These are phyloP conservation scores for Choanephora cucurbitarum DNA, from an alignment of 371 early-diverging fungal species.

Conservation along the genomic window DNA sequence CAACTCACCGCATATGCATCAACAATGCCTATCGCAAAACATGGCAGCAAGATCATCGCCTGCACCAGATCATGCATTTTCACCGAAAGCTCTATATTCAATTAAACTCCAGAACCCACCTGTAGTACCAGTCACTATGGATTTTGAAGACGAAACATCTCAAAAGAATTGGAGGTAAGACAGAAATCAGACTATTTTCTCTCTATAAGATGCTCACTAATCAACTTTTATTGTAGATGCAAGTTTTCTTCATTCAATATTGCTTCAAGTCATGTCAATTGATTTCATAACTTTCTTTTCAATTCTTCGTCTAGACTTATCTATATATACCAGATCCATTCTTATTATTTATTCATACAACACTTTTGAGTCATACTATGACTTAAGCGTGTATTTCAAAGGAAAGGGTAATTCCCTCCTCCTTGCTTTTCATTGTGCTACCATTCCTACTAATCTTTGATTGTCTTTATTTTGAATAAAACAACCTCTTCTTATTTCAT, in stretches of 20 bases:
- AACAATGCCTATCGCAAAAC: conserved; percentile 20
- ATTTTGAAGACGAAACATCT: neutral
- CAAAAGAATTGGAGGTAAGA: neutral
- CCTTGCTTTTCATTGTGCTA: no score
- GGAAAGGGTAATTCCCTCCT: no score
- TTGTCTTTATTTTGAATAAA: no score
- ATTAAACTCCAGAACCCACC: conserved; percentile 24
- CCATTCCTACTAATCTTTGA: no score
- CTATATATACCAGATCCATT: no score
- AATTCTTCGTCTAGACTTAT: no score
- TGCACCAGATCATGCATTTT: conserved; percentile 3
- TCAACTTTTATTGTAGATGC: neutral
- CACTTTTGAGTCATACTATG: neutral
- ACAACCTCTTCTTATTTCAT: no score
- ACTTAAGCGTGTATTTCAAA: no score
- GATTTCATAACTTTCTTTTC: neutral
- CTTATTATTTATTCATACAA: no score
- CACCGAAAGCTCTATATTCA: conserved; percentile 19
- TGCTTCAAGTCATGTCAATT: neutral
- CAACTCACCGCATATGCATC: conserved; percentile 35
- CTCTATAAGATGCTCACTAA: neutral
- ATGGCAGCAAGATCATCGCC: conserved; percentile 3
- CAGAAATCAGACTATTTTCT: no score
- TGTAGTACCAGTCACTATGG: neutral
- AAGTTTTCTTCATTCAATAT: neutral